phyloP scores from a whole-genome alignment of 441 rosid genomes.

The Adansonia gregorii region DNA sequence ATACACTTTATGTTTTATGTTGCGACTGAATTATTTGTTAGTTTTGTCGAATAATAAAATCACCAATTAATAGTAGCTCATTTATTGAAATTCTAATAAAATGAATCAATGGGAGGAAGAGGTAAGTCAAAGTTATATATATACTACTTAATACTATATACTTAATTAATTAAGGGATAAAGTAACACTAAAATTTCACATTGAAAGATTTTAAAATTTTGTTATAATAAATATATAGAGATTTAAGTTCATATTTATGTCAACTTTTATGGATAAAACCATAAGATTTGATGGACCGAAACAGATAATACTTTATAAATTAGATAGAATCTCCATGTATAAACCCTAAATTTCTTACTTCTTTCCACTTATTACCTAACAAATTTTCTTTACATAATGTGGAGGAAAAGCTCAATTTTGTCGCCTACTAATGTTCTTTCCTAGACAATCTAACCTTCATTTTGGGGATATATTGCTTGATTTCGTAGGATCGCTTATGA shows the following conservation, averaged over 20 bases:
- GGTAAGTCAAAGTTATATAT: conserved; percentile 21
- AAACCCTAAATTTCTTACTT: not conserved
- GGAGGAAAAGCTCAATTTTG: not conserved
- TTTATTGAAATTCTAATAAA: no score
- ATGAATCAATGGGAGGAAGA: conserved; percentile 24
- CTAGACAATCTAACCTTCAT: not conserved
- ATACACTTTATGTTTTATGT: no score
- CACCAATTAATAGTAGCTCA: no score
- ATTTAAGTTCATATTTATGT: no score
- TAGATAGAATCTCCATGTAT: not conserved
- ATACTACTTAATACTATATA: not conserved
- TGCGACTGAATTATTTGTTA: no score
- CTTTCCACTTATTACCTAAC: not conserved
- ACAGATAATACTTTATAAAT: no score
- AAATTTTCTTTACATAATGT: not conserved
- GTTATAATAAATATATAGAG: no score
- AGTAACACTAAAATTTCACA: no score
- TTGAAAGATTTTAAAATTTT: not conserved
- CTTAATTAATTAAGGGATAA: not conserved
- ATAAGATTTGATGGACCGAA: no score
- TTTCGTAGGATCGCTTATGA: not conserved
- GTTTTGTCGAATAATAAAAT: no score
- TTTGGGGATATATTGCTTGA: not conserved
- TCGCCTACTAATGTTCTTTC: not conserved
- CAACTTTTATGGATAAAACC: not conserved